Base-by-base conservation (phyloP, 768 basidiomycete genomes). In the Auriscalpium microsporum region DNA sequence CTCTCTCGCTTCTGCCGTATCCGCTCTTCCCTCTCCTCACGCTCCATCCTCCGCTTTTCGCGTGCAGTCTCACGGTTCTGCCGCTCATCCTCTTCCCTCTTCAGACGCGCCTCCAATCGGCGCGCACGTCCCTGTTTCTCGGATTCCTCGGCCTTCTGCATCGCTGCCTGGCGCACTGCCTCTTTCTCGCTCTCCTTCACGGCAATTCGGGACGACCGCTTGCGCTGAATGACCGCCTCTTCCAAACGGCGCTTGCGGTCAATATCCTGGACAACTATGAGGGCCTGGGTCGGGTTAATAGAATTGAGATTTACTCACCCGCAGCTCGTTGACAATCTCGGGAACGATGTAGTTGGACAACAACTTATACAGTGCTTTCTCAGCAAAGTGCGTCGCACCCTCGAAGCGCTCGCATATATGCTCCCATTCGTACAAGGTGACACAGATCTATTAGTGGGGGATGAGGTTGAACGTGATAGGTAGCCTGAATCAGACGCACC, bases 181-280 rank as follows among this genome's bases (percentile, higher is more conserved):
- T 93, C 87, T 61, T 81, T 82, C 68, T 90, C 90, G 37, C 73
- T 80, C 67, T 95, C 93, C 62, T 82, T 86, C 40, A 84, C 71
- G 3, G 90, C 88, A 55, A 96, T 83, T 35, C 94, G 87, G 16
- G 90, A 90, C 0, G 93, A 95, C 21, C 94, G 86, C 68, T 97
- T 96, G 56, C 94, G 83, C 57, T 90, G 87, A 23, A 82, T 79
- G 11, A 94, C 71, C 2, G 89, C 87, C 59, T 88, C 86, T 58
- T 90, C 86, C 50, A 87, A 57, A 13, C 75, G 79, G 21, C 77
- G 75, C 65, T 83, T 82, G 37, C 74, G 77, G 63, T 85, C 80
- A 34, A 75, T 70, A 70, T 87, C 83, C 87, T 89, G 64, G 52
- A 45, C 14, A 58, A 16, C 35, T 45, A 35, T 45, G 19, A 13